Evolutionary conservation across 2,329 filamentous ascomycete species (phyloP), one percentile per base, ranked within the genome.

Genomic region (Trichocomaceae sp.): DNA sequence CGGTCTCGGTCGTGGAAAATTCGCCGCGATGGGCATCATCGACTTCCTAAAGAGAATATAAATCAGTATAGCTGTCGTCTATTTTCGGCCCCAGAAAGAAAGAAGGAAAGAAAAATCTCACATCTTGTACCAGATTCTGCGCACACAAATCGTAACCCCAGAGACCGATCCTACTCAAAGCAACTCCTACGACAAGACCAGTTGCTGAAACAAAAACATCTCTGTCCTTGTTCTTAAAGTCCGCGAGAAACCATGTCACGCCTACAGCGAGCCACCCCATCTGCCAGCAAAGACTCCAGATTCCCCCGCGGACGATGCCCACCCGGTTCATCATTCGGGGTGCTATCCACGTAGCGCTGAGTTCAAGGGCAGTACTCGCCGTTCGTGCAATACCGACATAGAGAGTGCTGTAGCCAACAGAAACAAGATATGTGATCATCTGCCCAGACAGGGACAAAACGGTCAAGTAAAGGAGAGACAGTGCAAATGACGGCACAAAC

Each of bases 271-370:
- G 70, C 60, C 78, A 83, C 2, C 73, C 55, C n/a, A 85, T 73
- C 64, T 90, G 85, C 80, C 83, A 87, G 54, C 79, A 83, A 9
- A 85, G 64, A 58, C 82, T 83, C 87, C 87, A 90, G 2, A 90
- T 75, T 0, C 86, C 87, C 0, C 80, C 77, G n/a, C 87, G 74
- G 7, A 88, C 73, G 1, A 78, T 71, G 0, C 83, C 82, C 39
- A 85, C 78, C 39, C 68, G 70, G 2, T 68, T 66, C 64, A 82
- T 78, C 4, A 78, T 68, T 15, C 71, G 63, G 0, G 80, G 79
- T 0, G 79, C 79, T 7, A 78, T 66, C 61, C 79, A 73, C 2
- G 80, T 82, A 10, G 78, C 78, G 15, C 72, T 76, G 12, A 83
- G 70, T 60, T 82, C 80, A n/a, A 79, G 73, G 7, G 74, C 47